Evolutionary conservation across 768 basidiomycete genomes (phyloP), one percentile per base, ranked within the genome.

Genomic region (Boletus reticulatus): DNA sequence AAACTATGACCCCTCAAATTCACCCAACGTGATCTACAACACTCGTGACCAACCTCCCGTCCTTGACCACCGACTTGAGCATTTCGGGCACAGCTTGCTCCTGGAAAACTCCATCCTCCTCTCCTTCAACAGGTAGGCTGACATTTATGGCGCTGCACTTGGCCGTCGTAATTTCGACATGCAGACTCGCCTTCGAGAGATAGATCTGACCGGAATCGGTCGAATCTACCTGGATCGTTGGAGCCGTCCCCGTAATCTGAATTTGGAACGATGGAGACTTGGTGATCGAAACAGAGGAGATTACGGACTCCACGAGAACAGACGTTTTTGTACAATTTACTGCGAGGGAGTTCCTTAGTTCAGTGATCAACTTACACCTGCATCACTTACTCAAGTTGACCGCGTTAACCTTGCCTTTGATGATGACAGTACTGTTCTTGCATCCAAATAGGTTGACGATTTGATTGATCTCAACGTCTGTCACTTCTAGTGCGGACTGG

Each of bases 161-260:
- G 48, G 93, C 88, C 0, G 94, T 96, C 29, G 91, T 92, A 63
- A 99, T 89, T 74, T 98, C 94, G 11, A 84, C 80, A 52, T 71
- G 81, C 48, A 98, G 77, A 61, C 88, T 88, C 13, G 82, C 84
- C 67, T 87, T 89, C 22, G 92, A 94, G 38, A 99, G 81, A 74
- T 91, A 99, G 61, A 99, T 85, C 69, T 94, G 92, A 6, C 97
- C 97, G 8, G 90, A 92, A 72, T 98, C 97, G 14, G 94, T 96
- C 16, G 89, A 87, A 72, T 99, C 97, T 19, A 99, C 74, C 65
- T 95, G 92, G 56, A 99, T 84, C 61, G 94, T 98, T 2, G 97
- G 96, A 32, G 89, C 90, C 2, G 79, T 75, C 27, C 96, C 96
- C 3, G 88, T 91, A 62, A 99, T 86, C 72, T 99, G 96, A 41